phyloP scores from a whole-genome alignment of 192 early-diverging fungal species.

The Cetraspora pellucida region DNA sequence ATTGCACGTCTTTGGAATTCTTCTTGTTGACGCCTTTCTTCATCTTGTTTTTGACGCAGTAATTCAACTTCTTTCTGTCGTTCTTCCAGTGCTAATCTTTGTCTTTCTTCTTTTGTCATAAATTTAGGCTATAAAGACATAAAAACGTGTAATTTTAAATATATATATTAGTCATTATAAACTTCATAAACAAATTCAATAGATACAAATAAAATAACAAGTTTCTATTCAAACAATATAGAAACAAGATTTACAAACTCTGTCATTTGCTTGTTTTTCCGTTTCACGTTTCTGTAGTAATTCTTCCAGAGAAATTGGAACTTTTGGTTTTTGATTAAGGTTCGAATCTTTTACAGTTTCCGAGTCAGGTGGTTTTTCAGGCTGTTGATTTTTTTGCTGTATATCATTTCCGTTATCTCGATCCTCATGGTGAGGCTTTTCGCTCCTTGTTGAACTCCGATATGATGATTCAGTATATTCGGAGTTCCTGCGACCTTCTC shows the following conservation, averaged over 20 bases:
- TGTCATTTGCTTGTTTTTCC: constrained; percentile 64
- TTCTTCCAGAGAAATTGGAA: constrained; percentile 79
- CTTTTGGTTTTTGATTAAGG: constrained; percentile 35
- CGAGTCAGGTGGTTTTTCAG: constrained; percentile 28
- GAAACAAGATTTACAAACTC: constrained; percentile 41
- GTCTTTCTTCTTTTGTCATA: constrained; percentile 89
- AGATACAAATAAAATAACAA: background rate
- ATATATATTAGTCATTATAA: background rate
- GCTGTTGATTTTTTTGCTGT: constrained; percentile 2
- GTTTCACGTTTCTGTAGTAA: constrained; percentile 67
- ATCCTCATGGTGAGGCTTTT: constrained; percentile 6
- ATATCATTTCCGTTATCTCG: constrained; percentile 24
- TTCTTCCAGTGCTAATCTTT: constrained; percentile 80
- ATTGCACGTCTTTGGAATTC: constrained; percentile 58
- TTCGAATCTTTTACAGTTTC: constrained; percentile 13
- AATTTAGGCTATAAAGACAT: constrained; percentile 68
- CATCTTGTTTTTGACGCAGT: constrained; percentile 60
- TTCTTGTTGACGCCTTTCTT: constrained; percentile 59
- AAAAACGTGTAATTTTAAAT: background rate
- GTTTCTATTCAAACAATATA: constrained; percentile 3
- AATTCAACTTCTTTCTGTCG: constrained; percentile 82
- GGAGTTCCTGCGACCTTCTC: constrained; percentile 19
- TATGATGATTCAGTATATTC: constrained; percentile 8
- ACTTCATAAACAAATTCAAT: too few species aligned
- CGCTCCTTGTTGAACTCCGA: background rate